Evolutionary conservation across 2,329 filamentous ascomycete genomes (phyloP), one percentile per base, ranked within the genome.

Genomic region (Neonectria faginata): DNA sequence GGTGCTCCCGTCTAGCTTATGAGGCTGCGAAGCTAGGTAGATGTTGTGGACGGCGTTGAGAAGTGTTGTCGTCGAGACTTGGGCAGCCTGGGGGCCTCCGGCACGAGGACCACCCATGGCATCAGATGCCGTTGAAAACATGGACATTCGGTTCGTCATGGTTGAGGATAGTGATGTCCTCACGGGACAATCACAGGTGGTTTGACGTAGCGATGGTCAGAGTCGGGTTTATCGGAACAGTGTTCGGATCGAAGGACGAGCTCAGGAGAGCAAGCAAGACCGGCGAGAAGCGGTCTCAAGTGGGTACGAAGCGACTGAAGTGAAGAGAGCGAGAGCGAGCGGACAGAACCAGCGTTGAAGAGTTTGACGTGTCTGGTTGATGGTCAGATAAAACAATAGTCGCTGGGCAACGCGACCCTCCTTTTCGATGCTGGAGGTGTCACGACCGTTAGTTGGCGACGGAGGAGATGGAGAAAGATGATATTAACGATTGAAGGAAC

Each of bases 41-140:
- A 92, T 91, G 72, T 93, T 94, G 81, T 99, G 96, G 50, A 97
- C 86, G 60, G 93, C 89, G 80, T 98, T 98, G 60, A 99, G 87
- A 51, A 98, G 87, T 0, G 94, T 97, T 2, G 94, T 97, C 2
- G 95, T 97, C 7, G 95, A 97, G 59, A 97, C 90, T 77, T 97
- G 94, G 50, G 90, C 83, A 10, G 92, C 86, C 74, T 93, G 88
- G 74, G 91, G 89, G 59, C 88, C 88, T 36, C 86, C 83, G 68
- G 83, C 84, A 71, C 87, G 85, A 67, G 82, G 80, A 45, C 85
- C 84, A 54, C 85, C 85, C 65, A 87, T 81, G 51, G 89, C 88
- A 68, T 91, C 88, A 70, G 88, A 90, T 71, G 83, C 84, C 75
- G 89, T 83, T 70, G 89, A 91, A 76, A 90, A 91, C 84, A 90